Conservation (phyloP, 148 eudicot species). For the Limonium bicolor region DNA sequence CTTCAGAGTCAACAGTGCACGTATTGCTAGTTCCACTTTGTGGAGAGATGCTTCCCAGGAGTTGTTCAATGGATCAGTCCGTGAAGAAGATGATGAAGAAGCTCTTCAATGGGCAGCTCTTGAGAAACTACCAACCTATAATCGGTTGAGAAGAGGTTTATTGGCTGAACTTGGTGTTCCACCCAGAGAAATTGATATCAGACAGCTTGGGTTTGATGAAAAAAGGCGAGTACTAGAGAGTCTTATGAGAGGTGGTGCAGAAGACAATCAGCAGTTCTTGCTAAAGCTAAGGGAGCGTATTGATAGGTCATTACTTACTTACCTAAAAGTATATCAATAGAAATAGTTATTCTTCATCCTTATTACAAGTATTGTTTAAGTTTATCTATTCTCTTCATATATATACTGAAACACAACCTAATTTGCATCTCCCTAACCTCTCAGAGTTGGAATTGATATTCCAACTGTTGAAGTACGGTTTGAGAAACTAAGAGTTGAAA, state of each 20-base stretch:
- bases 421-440: too few relatives aligned
- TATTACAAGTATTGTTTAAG: too few relatives aligned
- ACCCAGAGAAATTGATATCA: constrained; percentile 43
- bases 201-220: constrained; percentile 33
- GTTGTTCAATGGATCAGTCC: constrained; percentile 30
- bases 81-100: constrained; percentile 69
- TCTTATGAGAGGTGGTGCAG: constrained; percentile 37
- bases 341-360: background rate
- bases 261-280: constrained; percentile 46
- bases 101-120: constrained; percentile 81
- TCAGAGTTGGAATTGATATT: constrained; percentile 50
- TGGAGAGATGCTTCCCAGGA: constrained; percentile 50
- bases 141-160: constrained; percentile 48
- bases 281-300: constrained; percentile 38
- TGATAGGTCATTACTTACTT: constrained; percentile 16
- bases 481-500: constrained; percentile 42
- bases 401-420: too few relatives aligned
- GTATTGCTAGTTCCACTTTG: constrained; percentile 30
- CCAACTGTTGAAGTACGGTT: constrained; percentile 59
- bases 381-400: too few relatives aligned
- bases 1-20: constrained; percentile 45
- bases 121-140: constrained; percentile 69
- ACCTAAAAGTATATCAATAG: background rate
- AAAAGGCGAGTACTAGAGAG: constrained; percentile 28
- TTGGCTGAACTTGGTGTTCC: constrained; percentile 38